phyloP scores from a whole-genome alignment of 192 early-diverging fungal species.

The Gamsiella multidivaricata region DNA sequence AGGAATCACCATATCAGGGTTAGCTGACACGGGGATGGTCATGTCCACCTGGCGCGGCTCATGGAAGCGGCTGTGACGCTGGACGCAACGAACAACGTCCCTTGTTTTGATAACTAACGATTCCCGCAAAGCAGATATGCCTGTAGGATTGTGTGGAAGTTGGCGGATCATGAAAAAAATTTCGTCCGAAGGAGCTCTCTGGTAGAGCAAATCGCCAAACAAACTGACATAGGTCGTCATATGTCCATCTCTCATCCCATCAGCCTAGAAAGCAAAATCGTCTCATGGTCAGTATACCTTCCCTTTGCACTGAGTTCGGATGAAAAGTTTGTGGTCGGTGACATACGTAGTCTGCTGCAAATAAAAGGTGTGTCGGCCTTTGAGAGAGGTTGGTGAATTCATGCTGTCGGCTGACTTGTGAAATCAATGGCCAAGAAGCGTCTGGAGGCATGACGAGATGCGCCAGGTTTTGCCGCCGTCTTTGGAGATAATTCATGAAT shows the following conservation, averaged over 20 bases:
- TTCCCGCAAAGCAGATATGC: conserved; percentile 59
- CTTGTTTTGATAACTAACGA: conserved; percentile 62
- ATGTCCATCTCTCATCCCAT: conserved; percentile 69
- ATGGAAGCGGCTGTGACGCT: conserved; percentile 65
- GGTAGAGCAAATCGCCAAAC: conserved; percentile 78
- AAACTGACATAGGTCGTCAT: conserved; percentile 71
- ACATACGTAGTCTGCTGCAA: conserved; percentile 60
- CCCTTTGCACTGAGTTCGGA: too few relatives aligned
- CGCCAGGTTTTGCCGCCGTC: conserved; percentile 59
- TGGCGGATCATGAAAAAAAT: conserved; percentile 63
- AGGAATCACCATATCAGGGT: conserved; percentile 69
- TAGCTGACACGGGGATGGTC: conserved; percentile 7
- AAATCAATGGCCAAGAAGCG: conserved; percentile 82
- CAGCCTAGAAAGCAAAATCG: conserved; percentile 63
- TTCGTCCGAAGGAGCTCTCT: conserved; percentile 79
- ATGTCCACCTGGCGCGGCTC: conserved; percentile 52
- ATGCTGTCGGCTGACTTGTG: conserved; percentile 71
- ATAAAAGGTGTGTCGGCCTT: conserved; percentile 59
- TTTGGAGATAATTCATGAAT: conserved; percentile 66
- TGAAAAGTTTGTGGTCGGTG: neutral
- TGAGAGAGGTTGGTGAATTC: conserved; percentile 62
- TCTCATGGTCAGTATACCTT: too few relatives aligned
- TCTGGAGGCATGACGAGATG: conserved; percentile 73
- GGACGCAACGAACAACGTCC: conserved; percentile 65
- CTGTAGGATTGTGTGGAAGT: conserved; percentile 50